A percentile compares a stretch with the other conserved stretches of the same genome.
These are phyloP conservation scores for Brassica incana DNA, from an alignment of 345 rosid genomes.

Conservation along the genomic window DNA sequence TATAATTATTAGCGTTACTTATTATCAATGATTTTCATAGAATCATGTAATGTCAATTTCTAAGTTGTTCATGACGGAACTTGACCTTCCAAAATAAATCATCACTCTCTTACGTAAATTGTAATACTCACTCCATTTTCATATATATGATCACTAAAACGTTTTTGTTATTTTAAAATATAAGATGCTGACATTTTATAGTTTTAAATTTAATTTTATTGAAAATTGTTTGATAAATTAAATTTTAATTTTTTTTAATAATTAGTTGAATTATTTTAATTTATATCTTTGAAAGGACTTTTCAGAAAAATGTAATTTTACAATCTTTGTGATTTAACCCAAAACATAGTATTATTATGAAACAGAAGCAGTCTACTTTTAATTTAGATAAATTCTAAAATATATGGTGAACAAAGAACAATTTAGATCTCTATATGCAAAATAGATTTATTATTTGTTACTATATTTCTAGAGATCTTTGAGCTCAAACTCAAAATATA, in stretches of 20 bases:
- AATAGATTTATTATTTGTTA: neutral
- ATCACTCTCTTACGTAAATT: constrained; percentile 19
- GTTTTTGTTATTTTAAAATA: too few relatives aligned
- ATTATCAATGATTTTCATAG: constrained; percentile 23
- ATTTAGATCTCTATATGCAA: neutral
- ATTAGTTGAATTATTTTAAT: too few relatives aligned
- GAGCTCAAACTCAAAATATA: neutral
- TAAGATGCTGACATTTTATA: too few relatives aligned
- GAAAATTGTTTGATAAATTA: too few relatives aligned
- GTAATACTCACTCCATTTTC: neutral
- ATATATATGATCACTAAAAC: neutral
- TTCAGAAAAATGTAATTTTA: neutral
- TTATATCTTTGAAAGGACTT: too few relatives aligned
- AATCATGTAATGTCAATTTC: constrained; percentile 28
- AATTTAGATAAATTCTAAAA: neutral
- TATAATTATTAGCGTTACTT: neutral
- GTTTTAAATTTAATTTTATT: neutral
- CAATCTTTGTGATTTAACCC: too few relatives aligned
- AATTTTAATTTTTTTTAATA: too few relatives aligned
- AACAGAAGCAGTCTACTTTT: neutral
- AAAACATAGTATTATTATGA: too few relatives aligned
- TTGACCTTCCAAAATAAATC: constrained; percentile 6
- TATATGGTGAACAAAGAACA: neutral
- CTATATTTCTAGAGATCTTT: neutral
- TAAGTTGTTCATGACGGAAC: constrained; percentile 33